Base-by-base conservation (phyloP, 192 early-diverging fungal species). In the Coemansia aciculifera region DNA sequence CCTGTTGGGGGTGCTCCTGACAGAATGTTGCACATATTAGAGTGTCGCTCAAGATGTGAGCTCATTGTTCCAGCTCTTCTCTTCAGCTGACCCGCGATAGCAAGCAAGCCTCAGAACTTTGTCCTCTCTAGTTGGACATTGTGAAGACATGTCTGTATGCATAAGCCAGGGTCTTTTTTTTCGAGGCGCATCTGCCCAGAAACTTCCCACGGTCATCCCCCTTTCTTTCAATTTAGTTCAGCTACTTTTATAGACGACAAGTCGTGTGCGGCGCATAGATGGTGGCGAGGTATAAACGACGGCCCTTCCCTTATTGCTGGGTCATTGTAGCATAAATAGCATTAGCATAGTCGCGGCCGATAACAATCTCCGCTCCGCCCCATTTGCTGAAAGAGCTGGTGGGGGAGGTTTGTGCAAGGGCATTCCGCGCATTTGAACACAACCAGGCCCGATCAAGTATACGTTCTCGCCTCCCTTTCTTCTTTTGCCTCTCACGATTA, bases 401-500 rank as follows among this genome's bases (percentile, higher is more conserved):
- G 7, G 49, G 21, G 19, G 23, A 23, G 49, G 49, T 23, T 19
- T 10, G 49, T 11, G 7, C 49, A 21, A 51, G 49, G 49, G 21
- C 49, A 24, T 24, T 51, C 49, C 23, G 23, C 23, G 49, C 49
- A 11, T 51, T 24, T 23, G 49, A 51, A 51, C 49, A 51, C 49
- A 24, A 51, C 2, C 49, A 51, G 23, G 49, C 40, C 34, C 34
- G 34, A 36, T 36, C 34, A 36, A 36, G 9, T 6, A 36, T 12
- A 27, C 27, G 51, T 54, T 54, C 46, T 49, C 46, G 46, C 19
- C 46, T 49, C 42, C 40, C 10, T 40, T 48, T 48, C 46, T 48
- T 48, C 46, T 49, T 6, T 21, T 49, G 6, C 23, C n/a, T 49
- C 46, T 21, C 46, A 49, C 46, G 46, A 21, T 54, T 54, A 54